Base-by-base conservation (phyloP, 495 filamentous ascomycete species). In the Penicillium paradoxum region DNA sequence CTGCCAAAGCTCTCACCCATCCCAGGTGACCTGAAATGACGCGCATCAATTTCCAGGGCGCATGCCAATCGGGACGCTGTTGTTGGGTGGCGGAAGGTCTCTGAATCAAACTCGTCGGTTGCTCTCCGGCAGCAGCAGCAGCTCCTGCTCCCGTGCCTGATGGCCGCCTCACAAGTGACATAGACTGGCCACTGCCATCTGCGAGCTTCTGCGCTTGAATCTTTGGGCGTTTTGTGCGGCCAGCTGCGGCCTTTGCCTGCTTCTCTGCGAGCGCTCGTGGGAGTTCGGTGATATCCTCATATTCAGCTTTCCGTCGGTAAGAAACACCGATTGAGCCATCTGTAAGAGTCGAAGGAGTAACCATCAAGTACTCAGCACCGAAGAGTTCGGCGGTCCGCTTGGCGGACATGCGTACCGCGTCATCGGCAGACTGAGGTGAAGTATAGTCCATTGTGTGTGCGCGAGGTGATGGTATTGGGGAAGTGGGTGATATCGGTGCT, bases 21-120 rank as follows among this genome's bases (percentile, higher is more conserved):
- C 95, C 95, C 60, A 97, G 63, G 70, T 97, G 95, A 25, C 95
- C 95, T 7, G 90, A 95, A 51, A 99, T 96, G 49, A 99, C 93
- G 48, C 95, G 81, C 87, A 96, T 91, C 55, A 97, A 82, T 80
- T 97, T 97, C 95, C 95, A 97, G 25, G 95, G 95, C 44, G 92
- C 79, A 65, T 97, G 92, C 95, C 95, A 99, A 37, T 93, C 83
- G 10, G 95, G 95, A 58, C 82, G 85, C 53, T 85, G 72, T 63
- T 92, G 90, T 58, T 84, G 77, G 15, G 86, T 77, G 29, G 81
- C 78, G 29, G 82, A 85, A 33, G 88, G 81, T 48, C 83, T 79
- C 49, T 84, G 77, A 42, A 87, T 78, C 54, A 91, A 72, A 58
- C 81, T 87, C 67, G 70, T 78, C 1, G 77, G 76, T 21, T 79